A percentile compares a stretch with the other conserved stretches of the same genome.
phyloP scores from a whole-genome alignment of 257 asterid genomes.

The Fraxinus pennsylvanica region DNA sequence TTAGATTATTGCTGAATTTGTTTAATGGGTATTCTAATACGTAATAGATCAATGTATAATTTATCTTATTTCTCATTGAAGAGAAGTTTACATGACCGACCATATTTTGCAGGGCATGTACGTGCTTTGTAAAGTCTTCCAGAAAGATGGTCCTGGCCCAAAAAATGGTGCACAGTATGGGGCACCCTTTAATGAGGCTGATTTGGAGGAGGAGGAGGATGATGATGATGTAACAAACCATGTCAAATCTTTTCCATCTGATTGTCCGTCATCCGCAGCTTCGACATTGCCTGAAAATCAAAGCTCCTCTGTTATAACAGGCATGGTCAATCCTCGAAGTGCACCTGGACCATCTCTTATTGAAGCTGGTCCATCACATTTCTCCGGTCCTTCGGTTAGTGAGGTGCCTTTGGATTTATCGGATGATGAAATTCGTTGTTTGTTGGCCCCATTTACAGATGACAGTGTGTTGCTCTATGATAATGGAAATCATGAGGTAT shows the following conservation, averaged over 20 bases:
- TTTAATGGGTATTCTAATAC: background rate
- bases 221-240: background rate
- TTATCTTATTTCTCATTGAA: background rate
- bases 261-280: conserved; percentile 9
- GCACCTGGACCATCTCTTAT: background rate
- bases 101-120: conserved; percentile 33
- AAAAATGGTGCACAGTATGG: conserved; percentile 53
- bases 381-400: background rate
- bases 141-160: conserved; percentile 49
- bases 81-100: background rate
- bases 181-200: conserved; percentile 48
- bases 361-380: conserved; percentile 10
- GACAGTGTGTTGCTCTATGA: conserved; percentile 14
- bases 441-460: conserved; percentile 24
- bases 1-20: background rate
- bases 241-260: conserved; percentile 17
- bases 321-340: conserved; percentile 20
- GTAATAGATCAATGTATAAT: too few species aligned
- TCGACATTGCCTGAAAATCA: background rate
- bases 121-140: conserved; percentile 46
- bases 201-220: conserved; percentile 41
- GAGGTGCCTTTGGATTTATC: background rate
- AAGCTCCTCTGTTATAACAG: background rate
- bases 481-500: conserved; percentile 33
- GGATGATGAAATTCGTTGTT: conserved; percentile 26